phyloP scores from a whole-genome alignment of 805 yeast species.

The Wickerhamomyces bisporus region DNA sequence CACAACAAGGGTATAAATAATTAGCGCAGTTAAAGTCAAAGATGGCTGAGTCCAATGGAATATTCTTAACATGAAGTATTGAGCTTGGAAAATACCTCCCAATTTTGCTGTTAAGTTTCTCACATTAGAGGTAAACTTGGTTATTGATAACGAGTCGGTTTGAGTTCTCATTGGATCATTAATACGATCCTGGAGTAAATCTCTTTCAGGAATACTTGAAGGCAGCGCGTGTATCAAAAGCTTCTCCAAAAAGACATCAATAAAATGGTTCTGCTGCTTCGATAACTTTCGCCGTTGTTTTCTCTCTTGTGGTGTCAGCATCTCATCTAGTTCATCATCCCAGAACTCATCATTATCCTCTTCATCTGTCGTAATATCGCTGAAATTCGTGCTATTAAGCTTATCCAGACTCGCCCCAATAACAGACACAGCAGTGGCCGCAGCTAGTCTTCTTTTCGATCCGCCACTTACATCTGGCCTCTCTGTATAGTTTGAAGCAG shows the following conservation, averaged over 20 bases:
- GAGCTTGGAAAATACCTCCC: conserved; percentile 53
- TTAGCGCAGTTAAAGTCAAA: conserved; percentile 54
- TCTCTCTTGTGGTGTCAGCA: conserved; percentile 1
- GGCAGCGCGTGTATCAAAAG: conserved; percentile 46
- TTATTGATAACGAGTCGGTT: conserved; percentile 52
- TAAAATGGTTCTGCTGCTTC: conserved; percentile 39
- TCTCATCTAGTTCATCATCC: conserved; percentile 15
- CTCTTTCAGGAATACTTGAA: conserved; percentile 43
- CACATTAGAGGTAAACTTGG: conserved; percentile 52
- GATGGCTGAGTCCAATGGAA: conserved; percentile 75
- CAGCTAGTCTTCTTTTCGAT: conserved; percentile 23
- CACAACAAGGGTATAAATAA: conserved; percentile 62
- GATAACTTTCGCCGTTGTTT: conserved; percentile 10
- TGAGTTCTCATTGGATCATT: conserved; percentile 39
- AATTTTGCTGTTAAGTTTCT: conserved; percentile 49
- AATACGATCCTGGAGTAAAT: conserved; percentile 35
- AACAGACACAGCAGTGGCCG: conserved; percentile 40
- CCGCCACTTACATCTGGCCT: conserved; percentile 12
- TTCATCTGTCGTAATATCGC: conserved; percentile 16
- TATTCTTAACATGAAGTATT: conserved; percentile 54
- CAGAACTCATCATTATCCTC: conserved; percentile 24
- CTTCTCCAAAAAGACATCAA: conserved; percentile 53
- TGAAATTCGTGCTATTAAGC: conserved; percentile 14
- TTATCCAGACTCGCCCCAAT: conserved; percentile 41
- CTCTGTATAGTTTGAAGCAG: conserved; percentile 2